A percentile compares a stretch with the other conserved stretches of the same genome.
phyloP scores from a whole-genome alignment of 1,284 basidiomycete species.

The Ustilago loliicola region DNA sequence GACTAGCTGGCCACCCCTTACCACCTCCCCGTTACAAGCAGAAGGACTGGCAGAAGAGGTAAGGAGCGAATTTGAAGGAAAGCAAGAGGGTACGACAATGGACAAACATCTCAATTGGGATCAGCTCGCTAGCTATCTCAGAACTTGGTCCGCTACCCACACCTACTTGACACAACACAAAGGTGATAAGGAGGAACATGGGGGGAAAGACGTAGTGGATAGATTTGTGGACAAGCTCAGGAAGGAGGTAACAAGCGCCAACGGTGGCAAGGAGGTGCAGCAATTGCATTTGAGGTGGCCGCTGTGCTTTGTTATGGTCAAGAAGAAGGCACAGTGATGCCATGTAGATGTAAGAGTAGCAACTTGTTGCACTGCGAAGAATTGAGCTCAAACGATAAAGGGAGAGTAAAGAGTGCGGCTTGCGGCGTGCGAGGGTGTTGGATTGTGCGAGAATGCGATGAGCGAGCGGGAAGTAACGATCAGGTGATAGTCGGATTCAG shows the following conservation, averaged over 20 bases:
- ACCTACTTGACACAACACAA: conserved; percentile 79
- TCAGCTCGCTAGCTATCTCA: conserved; percentile 78
- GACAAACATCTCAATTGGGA: conserved; percentile 77
- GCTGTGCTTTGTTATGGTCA: conserved; percentile 51
- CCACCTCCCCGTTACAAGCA: conserved; percentile 8
- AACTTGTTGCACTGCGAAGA: too few species aligned
- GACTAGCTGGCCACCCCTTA: conserved; percentile 32
- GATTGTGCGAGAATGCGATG: too few species aligned
- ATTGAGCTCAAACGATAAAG: too few species aligned
- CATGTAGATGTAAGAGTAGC: neutral
- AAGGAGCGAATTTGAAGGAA: conserved; percentile 7
- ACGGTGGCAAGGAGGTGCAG: conserved; percentile 31
- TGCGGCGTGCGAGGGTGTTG: too few species aligned
- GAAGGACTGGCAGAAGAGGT: conserved; percentile 5
- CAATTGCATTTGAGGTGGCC: conserved; percentile 48
- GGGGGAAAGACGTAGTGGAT: conserved; percentile 46
- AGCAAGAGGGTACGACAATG: conserved; percentile 68
- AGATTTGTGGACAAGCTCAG: conserved; percentile 31
- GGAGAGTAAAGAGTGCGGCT: too few species aligned
- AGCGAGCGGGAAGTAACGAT: too few species aligned
- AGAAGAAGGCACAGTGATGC: conserved; percentile 33
- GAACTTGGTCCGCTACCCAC: conserved; percentile 81
- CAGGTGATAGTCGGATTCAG: too few species aligned
- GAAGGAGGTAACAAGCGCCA: conserved; percentile 17
- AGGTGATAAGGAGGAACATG: conserved; percentile 72